Conservation (phyloP, 192 early-diverging fungal genomes). For the Mortierella hygrophila region DNA sequence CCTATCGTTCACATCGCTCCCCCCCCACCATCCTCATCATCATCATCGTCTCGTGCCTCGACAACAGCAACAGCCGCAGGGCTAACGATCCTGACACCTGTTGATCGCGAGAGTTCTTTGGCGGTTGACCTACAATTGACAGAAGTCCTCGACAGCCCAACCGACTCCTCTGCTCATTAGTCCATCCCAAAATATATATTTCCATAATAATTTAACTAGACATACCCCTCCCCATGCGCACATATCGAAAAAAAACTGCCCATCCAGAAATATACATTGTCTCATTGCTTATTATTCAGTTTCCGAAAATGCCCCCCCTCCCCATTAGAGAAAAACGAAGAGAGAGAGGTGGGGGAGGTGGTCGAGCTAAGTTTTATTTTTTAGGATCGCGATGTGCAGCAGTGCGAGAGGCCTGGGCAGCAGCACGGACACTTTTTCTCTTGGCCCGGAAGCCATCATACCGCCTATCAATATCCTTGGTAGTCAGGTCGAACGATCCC, state of each 20-base stretch:
- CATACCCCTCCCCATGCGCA: no score
- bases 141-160: neutral
- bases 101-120: neutral
- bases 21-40: neutral
- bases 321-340: neutral
- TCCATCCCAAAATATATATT: no score
- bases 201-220: no score
- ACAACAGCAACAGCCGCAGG: neutral
- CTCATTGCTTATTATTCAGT: no score
- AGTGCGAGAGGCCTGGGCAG: constrained; percentile 23
- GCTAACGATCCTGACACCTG: neutral
- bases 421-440: constrained; percentile 28
- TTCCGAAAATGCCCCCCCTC: no score
- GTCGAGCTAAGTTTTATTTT: neutral
- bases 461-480: constrained; percentile 47
- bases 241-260: no score
- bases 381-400: constrained; percentile 7
- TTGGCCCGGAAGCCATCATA: constrained; percentile 47
- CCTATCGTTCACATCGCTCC: neutral
- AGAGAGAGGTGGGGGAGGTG: neutral
- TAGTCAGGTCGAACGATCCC: constrained; percentile 45
- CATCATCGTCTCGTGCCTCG: neutral
- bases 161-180: neutral
- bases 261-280: no score
- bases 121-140: neutral